A percentile compares a stretch with the other conserved stretches of the same genome.
Conservation (phyloP, 495 filamentous ascomycete genomes). For the Wilcoxina mikolae region DNA sequence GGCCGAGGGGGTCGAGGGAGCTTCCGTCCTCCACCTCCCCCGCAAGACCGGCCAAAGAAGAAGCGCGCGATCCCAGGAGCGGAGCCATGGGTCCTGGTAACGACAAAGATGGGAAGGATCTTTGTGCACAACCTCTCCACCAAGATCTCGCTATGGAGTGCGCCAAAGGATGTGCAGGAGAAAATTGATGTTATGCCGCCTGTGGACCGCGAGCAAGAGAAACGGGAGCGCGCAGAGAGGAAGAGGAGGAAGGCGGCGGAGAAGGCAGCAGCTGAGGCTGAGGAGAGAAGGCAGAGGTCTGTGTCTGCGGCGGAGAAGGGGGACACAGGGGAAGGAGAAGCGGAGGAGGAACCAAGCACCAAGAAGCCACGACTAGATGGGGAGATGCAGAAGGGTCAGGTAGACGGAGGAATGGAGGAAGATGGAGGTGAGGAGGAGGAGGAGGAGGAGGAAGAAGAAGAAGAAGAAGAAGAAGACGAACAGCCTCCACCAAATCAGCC, state of each 20-base stretch:
- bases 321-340: constrained; percentile 18
- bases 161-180: constrained; percentile 68
- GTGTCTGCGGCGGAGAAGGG: constrained; percentile 15
- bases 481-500: constrained; percentile 48
- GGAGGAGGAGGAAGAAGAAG: constrained; percentile 29
- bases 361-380: constrained; percentile 32
- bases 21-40: constrained; percentile 19
- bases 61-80: constrained; percentile 57
- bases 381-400: constrained; percentile 62
- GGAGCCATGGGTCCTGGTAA: constrained; percentile 83
- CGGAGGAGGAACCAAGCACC: constrained; percentile 10
- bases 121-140: constrained; percentile 78
- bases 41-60: constrained; percentile 29
- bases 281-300: constrained; percentile 32
- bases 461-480: constrained; percentile 35
- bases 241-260: constrained; percentile 29
- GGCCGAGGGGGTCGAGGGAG: constrained; percentile 35
- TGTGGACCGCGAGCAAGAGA: constrained; percentile 44
- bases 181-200: constrained; percentile 49
- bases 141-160: constrained; percentile 82
- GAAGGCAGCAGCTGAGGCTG: constrained; percentile 19
- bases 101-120: constrained; percentile 70
- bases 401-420: constrained; percentile 73
- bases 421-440: constrained; percentile 35
- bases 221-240: constrained; percentile 33